Conservation (phyloP, 2,329 filamentous ascomycete genomes). For the Chrysosporium keratinophilum region DNA sequence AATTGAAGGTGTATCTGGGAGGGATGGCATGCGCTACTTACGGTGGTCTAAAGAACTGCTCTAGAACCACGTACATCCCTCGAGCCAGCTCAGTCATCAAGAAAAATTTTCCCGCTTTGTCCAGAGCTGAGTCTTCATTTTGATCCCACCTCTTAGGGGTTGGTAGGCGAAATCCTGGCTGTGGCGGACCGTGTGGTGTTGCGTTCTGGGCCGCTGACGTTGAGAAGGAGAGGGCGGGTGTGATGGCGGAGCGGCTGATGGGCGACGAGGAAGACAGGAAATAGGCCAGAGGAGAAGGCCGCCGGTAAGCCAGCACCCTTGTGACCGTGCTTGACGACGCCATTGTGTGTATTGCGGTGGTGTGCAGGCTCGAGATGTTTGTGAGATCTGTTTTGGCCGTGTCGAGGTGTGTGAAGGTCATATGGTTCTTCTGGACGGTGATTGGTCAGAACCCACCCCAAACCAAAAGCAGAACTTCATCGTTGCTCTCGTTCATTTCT, state of each 20-base stretch:
- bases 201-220: constrained; percentile 51
- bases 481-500: not conserved
- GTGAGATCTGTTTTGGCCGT: not conserved
- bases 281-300: constrained; percentile 23
- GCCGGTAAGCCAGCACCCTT: constrained; percentile 36
- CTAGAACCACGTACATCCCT: constrained; percentile 94
- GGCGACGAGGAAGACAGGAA: constrained; percentile 22
- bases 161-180: constrained; percentile 68
- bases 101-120: constrained; percentile 87
- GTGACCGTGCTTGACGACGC: constrained; percentile 37
- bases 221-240: constrained; percentile 48
- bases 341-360: constrained; percentile 26
- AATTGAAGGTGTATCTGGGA: not conserved
- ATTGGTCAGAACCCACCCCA: constrained; percentile 9
- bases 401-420: constrained; percentile 11
- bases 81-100: constrained; percentile 89
- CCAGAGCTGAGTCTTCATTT: constrained; percentile 62
- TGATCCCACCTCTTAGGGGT: constrained; percentile 69
- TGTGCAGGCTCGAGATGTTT: not conserved
- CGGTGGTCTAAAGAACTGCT: constrained; percentile 98
- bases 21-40: constrained; percentile 46
- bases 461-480: constrained; percentile 7
- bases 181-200: constrained; percentile 66
- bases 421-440: constrained; percentile 12
- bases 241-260: constrained; percentile 26